These are phyloP conservation scores for Sporobolomyces phaffii DNA, from an alignment of 768 basidiomycete genomes.

Conservation along the genomic window DNA sequence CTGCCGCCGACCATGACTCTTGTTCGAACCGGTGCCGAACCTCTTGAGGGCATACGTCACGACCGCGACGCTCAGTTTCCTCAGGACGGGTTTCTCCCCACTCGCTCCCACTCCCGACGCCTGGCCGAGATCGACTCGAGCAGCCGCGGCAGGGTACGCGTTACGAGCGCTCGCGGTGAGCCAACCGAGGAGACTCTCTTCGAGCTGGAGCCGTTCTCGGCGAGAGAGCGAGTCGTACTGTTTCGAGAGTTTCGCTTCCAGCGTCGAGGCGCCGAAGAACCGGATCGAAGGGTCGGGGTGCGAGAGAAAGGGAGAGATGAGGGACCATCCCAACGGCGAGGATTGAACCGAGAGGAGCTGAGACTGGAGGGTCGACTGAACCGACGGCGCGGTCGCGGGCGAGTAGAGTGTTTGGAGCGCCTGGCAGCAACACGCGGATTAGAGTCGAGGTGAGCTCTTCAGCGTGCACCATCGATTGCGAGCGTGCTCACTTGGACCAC, in stretches of 20 bases:
- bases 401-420: conserved; percentile 24
- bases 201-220: background rate
- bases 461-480: background rate
- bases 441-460: background rate
- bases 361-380: conserved; percentile 5
- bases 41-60: background rate
- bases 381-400: conserved; percentile 11
- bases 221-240: conserved; percentile 1
- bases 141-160: background rate
- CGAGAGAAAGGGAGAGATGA: conserved; percentile 17
- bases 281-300: conserved; percentile 22
- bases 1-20: background rate
- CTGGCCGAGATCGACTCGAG: too few relatives aligned
- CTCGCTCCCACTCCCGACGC: too few relatives aligned
- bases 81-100: conserved; percentile 27
- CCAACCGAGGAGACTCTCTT: conserved; percentile 22
- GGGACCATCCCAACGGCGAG: conserved; percentile 4
- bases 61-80: conserved; percentile 7
- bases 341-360: conserved; percentile 17
- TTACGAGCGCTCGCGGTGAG: conserved; percentile 6
- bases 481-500: conserved; percentile 12
- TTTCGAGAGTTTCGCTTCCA: conserved; percentile 18
- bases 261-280: conserved; percentile 32
- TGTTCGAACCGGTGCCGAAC: background rate
- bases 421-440: background rate